These are phyloP conservation scores for Wickerhamiella dianesei DNA, from an alignment of 805 yeast species.

Conservation along the genomic window DNA sequence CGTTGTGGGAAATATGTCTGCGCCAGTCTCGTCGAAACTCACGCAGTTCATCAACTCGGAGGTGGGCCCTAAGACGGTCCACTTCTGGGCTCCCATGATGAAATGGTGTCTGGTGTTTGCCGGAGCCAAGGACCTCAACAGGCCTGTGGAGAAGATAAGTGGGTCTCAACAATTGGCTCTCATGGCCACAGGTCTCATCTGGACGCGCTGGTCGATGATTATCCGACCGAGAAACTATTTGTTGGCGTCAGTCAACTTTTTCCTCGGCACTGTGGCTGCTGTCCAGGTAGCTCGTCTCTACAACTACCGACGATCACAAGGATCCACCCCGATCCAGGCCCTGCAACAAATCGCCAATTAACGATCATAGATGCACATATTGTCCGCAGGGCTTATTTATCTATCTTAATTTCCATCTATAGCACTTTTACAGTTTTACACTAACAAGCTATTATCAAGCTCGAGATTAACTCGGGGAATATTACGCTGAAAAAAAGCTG, in stretches of 20 bases:
- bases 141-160: slow-evolving; percentile 85
- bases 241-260: slow-evolving; percentile 87
- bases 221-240: slow-evolving; percentile 77
- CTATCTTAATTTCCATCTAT: no score
- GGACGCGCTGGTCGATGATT: slow-evolving; percentile 98
- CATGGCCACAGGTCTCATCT: slow-evolving; percentile 80
- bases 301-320: slow-evolving; percentile 48
- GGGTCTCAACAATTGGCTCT: slow-evolving; percentile 84
- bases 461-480: no score
- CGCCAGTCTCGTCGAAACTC: slow-evolving; percentile 28
- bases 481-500: no score
- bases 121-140: slow-evolving; percentile 68
- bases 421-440: neutral
- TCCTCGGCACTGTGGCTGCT: slow-evolving; percentile 82
- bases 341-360: slow-evolving; percentile 37
- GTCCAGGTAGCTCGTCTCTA: slow-evolving; percentile 63
- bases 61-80: slow-evolving; percentile 95
- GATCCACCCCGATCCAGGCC: slow-evolving; percentile 49
- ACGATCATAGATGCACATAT: neutral
- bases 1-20: slow-evolving; percentile 9
- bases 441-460: no score
- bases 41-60: slow-evolving; percentile 64
- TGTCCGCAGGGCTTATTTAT: neutral
- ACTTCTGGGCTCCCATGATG: slow-evolving; percentile 63
- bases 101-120: slow-evolving; percentile 87